phyloP scores from a whole-genome alignment of 176 grass and related monocot genomes.

The Aegilops tauschii region DNA sequence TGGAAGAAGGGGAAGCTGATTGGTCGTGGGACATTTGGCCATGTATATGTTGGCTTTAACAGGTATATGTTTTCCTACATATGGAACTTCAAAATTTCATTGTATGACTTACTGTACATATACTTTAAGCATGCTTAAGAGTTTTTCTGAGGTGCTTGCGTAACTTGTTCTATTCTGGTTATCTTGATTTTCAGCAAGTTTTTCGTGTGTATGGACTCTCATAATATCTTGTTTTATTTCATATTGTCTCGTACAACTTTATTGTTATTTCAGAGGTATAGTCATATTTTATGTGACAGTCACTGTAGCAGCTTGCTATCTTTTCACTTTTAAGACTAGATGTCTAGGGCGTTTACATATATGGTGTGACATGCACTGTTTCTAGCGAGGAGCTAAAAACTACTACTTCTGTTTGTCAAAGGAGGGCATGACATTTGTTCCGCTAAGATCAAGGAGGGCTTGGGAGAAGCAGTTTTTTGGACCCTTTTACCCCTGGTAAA shows the following conservation, averaged over 20 bases:
- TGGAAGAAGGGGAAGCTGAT: conserved; percentile 99
- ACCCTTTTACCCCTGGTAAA: background rate
- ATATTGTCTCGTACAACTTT: conserved; percentile 7
- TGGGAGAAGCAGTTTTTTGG: background rate
- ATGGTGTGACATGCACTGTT: background rate
- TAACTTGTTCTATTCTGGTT: conserved; percentile 11
- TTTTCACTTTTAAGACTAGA: background rate
- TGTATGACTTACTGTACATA: background rate
- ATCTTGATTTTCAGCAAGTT: background rate
- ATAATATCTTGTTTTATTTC: background rate
- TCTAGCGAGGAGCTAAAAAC: background rate
- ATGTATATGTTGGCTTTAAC: conserved; percentile 99
- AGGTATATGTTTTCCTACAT: conserved; percentile 53
- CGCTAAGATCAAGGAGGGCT: background rate
- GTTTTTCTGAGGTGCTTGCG: conserved; percentile 1
- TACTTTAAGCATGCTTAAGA: background rate
- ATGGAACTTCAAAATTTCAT: background rate
- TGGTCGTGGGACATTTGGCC: conserved; percentile 89
- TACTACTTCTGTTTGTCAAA: background rate
- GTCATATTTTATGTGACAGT: background rate
- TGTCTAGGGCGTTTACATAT: background rate
- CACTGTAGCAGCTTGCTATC: background rate
- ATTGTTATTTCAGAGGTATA: background rate
- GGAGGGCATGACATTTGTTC: background rate
- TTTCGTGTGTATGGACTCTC: background rate